Evolutionary conservation across 164 flowering plant genomes (phyloP).

Genomic region (Tetrastigma voinierianum): DNA sequence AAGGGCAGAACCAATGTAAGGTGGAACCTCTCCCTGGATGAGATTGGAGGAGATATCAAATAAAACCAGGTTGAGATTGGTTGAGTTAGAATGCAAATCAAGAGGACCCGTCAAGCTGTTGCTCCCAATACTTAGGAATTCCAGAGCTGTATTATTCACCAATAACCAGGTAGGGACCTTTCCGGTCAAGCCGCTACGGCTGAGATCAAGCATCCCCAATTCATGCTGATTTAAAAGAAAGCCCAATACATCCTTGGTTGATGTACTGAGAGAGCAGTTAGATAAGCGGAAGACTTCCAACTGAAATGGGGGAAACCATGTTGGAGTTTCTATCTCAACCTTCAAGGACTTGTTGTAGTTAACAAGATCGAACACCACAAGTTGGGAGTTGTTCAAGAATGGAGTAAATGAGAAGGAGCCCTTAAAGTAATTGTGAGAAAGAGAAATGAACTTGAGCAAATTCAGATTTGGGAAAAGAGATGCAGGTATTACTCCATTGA

Average conservation of each 20-base stretch:
- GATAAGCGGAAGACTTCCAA: constrained; percentile 3
- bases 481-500: constrained; percentile 14
- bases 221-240: constrained; percentile 1
- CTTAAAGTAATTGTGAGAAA: constrained; percentile 15
- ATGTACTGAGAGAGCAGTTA: background rate
- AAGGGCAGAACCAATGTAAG: background rate
- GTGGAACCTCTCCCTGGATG: background rate
- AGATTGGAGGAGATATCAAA: background rate
- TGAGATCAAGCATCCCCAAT: background rate
- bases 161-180: background rate
- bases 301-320: constrained; percentile 9
- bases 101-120: background rate
- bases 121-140: background rate
- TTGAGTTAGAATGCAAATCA: background rate
- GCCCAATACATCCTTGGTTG: background rate
- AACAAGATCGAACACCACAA: background rate
- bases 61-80: background rate
- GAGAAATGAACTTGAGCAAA: constrained; percentile 11
- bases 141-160: background rate
- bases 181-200: background rate
- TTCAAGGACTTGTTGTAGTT: background rate
- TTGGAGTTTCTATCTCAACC: background rate
- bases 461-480: background rate
- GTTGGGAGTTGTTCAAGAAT: constrained; percentile 8
- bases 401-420: constrained; percentile 12